phyloP scores from a whole-genome alignment of 208 protist genomes.

The Endotrypanum monterogeii region DNA sequence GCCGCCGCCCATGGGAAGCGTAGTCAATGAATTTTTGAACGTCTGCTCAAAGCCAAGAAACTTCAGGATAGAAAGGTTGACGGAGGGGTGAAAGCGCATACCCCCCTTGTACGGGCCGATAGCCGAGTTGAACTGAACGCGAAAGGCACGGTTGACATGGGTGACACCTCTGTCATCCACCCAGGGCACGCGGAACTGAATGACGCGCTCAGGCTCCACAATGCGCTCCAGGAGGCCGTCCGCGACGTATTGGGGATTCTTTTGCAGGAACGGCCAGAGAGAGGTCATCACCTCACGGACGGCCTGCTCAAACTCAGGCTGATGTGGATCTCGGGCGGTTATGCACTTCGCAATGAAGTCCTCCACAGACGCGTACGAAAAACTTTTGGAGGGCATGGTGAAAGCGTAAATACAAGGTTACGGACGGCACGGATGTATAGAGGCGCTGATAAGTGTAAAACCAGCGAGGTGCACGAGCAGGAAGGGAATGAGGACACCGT shows the following conservation, averaged over 20 bases:
- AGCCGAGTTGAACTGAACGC: slow-evolving; percentile 93
- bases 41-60: slow-evolving; percentile 97
- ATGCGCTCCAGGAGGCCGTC: slow-evolving; percentile 76
- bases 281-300: slow-evolving; percentile 88
- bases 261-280: slow-evolving; percentile 82
- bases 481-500: neutral
- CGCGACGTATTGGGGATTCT: slow-evolving; percentile 75
- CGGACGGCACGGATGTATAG: neutral
- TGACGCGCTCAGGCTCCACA: slow-evolving; percentile 90
- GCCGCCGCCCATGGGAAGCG: slow-evolving; percentile 91
- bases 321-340: slow-evolving; percentile 61
- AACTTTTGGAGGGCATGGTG: slow-evolving; percentile 6
- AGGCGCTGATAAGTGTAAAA: neutral
- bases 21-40: slow-evolving; percentile 95
- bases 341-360: slow-evolving; percentile 64
- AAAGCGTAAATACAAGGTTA: neutral
- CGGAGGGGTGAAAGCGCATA: slow-evolving; percentile 80
- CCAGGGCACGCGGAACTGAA: slow-evolving; percentile 94
- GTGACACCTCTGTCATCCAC: slow-evolving; percentile 83
- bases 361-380: slow-evolving; percentile 45
- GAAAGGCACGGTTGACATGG: slow-evolving; percentile 91
- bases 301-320: slow-evolving; percentile 91
- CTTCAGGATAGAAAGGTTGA: slow-evolving; percentile 93
- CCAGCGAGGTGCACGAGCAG: neutral
- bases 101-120: slow-evolving; percentile 96